A percentile compares a stretch with the other conserved stretches of the same genome.
phyloP scores from a whole-genome alignment of 371 early-diverging fungal species.

The Choanephora cucurbitarum region DNA sequence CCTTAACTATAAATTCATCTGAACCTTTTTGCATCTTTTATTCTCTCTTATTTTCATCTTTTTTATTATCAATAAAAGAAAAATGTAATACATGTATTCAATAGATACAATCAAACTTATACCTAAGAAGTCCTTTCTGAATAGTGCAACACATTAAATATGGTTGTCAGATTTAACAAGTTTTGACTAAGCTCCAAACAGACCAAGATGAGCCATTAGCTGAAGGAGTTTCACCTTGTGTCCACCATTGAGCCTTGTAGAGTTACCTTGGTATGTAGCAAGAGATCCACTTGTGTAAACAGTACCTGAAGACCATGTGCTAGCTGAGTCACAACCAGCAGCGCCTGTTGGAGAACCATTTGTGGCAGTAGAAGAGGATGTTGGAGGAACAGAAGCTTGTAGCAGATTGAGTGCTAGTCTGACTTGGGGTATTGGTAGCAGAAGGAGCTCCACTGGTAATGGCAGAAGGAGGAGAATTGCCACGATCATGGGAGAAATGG shows the following conservation, averaged over 20 bases:
- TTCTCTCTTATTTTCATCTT: background rate
- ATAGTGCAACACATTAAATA: background rate
- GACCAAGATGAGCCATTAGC: slow-evolving; percentile 2
- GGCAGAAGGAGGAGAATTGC: slow-evolving; percentile 10
- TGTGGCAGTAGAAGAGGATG: slow-evolving; percentile 1
- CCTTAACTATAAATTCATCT: background rate
- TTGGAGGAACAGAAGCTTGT: slow-evolving; percentile 7
- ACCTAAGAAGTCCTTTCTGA: too few species aligned
- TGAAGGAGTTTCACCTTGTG: slow-evolving; percentile 33
- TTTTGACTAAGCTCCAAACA: slow-evolving; percentile 15
- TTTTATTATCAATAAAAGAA: slow-evolving; percentile 1
- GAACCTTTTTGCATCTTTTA: background rate
- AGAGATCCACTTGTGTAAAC: slow-evolving; percentile 21
- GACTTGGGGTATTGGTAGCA: slow-evolving; percentile 5
- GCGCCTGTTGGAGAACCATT: slow-evolving; percentile 10
- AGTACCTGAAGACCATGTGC: slow-evolving; percentile 18
- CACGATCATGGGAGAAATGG: slow-evolving; percentile 28
- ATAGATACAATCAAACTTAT: background rate
- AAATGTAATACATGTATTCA: background rate
- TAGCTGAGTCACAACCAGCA: slow-evolving; percentile 16
- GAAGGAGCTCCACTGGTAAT: slow-evolving; percentile 16
- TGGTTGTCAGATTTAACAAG: slow-evolving; percentile 2
- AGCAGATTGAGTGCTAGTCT: background rate
- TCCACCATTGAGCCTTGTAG: slow-evolving; percentile 52
- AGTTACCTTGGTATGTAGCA: slow-evolving; percentile 37